Base-by-base conservation (phyloP, 768 basidiomycete species). In the Dictyophora rubrovolvata region DNA sequence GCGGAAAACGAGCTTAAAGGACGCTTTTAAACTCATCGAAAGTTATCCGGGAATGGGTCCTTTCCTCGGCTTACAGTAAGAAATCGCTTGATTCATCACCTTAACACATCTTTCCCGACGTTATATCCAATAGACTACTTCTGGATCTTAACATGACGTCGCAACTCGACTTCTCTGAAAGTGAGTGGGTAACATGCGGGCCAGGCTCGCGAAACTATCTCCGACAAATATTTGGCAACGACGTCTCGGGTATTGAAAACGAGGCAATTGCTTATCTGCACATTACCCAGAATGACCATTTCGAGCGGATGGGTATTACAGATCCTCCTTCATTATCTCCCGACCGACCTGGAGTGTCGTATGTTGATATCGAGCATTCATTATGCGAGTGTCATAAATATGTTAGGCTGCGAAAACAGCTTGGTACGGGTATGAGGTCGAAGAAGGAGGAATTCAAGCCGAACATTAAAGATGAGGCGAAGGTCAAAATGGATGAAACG, bases 371-470 rank as follows among this genome's bases (percentile, higher is more conserved):
- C 55, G 89, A 91, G 71, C 89, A 91, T 67, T 75, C 83, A 1
- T 70, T 90, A 16, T 91, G 89, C 70, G 89, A 91, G 67, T 75
- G 85, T 49, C 86, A 89, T 71, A 87, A 89, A 66, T 90, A 89
- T 65, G 18, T 23, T 20, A 22, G 36, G 34, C 17, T 47, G 17
- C 34, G 37, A 16, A 20, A 54, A 10, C 53, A n/a, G 10, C 16
- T 21, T 7, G 10, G 11, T 46, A 9, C n/a, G 21, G 55, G 55
- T 22, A 9, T 10, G 3, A 46, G 37, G 55, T 16, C 12, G 42
- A 46, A 36, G 33, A 56, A 21, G 17, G 33, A 11, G 10, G 55
- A 56, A 8, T 46, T 42, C n/a, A 42, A 42, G 10, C 14, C 42
- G 5, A n/a, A 4, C 11, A 12, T 42, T 14, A 42, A 42, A n/a